These are phyloP conservation scores for Dothidotthia symphoricarpi DNA, from an alignment of 2,329 filamentous ascomycete species.

Conservation along the genomic window DNA sequence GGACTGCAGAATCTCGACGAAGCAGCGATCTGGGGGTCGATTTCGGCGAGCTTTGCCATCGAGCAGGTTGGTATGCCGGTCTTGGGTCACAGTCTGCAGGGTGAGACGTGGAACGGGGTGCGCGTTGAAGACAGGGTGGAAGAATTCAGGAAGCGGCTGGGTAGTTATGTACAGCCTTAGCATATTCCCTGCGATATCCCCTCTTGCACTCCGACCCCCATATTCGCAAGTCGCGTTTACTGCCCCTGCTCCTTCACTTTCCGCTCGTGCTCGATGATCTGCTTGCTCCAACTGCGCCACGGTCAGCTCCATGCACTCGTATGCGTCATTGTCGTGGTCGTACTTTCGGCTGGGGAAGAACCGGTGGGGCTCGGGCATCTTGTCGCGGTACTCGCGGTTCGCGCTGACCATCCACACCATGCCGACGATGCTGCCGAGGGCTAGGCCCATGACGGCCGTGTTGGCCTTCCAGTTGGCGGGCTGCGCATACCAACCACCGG, in stretches of 20 bases:
- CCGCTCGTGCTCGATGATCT: constrained; percentile 68
- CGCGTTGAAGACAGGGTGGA: constrained; percentile 44
- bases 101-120: constrained; percentile 52
- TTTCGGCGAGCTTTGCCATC: constrained; percentile 89
- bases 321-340: constrained; percentile 32
- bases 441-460: constrained; percentile 71
- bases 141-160: constrained; percentile 43
- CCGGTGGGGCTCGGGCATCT: constrained; percentile 71
- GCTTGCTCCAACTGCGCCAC: constrained; percentile 63
- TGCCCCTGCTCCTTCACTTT: constrained; percentile 41
- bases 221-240: constrained; percentile 7
- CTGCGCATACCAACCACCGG: constrained; percentile 96
- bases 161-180: constrained; percentile 42
- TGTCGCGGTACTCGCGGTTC: constrained; percentile 68
- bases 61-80: constrained; percentile 86
- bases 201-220: constrained; percentile 7
- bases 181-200: constrained; percentile 14
- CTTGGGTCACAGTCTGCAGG: constrained; percentile 40
- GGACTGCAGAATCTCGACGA: constrained; percentile 56
- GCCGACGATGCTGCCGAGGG: constrained; percentile 66
- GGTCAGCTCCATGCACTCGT: constrained; percentile 26
- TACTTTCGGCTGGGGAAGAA: constrained; percentile 86
- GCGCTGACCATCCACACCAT: constrained; percentile 71
- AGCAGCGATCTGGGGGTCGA: constrained; percentile 72
- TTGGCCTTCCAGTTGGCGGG: constrained; percentile 94